These are phyloP conservation scores for Coemansia asiatica DNA, from an alignment of 192 early-diverging fungal genomes.

Conservation along the genomic window DNA sequence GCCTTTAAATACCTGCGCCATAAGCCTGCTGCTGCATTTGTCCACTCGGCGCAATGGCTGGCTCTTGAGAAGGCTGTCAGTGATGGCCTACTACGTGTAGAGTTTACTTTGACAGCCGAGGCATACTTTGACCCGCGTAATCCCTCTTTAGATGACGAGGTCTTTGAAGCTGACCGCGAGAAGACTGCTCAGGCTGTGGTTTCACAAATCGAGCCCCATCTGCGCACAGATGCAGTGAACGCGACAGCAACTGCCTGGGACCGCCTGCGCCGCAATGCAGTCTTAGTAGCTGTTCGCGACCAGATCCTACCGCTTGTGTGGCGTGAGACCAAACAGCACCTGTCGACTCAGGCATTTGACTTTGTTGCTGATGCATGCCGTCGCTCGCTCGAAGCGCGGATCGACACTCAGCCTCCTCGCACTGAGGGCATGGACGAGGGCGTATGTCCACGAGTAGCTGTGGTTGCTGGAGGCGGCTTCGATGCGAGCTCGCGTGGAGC, in stretches of 20 bases:
- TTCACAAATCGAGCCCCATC: constrained; percentile 21
- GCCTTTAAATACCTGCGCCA: constrained; percentile 82
- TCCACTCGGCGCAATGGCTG: constrained; percentile 70
- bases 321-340: constrained; percentile 72
- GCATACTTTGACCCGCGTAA: constrained; percentile 20
- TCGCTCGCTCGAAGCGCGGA: constrained; percentile 59
- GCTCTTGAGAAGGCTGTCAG: constrained; percentile 71
- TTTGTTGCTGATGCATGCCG: constrained; percentile 67
- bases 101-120: constrained; percentile 39
- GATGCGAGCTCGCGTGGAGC: constrained; percentile 50
- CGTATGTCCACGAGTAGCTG: constrained; percentile 35
- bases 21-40: constrained; percentile 72
- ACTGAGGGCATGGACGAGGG: constrained; percentile 4
- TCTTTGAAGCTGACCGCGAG: constrained; percentile 32
- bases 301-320: constrained; percentile 71
- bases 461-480: constrained; percentile 51
- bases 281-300: constrained; percentile 62
- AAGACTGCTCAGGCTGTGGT: constrained; percentile 20
- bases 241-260: constrained; percentile 77
- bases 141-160: constrained; percentile 17
- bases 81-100: constrained; percentile 64
- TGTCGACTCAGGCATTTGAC: constrained; percentile 72
- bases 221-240: constrained; percentile 19
- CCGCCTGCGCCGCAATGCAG: constrained; percentile 62
- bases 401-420: constrained; percentile 38